These are phyloP conservation scores for Collybia nuda DNA, from an alignment of 768 basidiomycete genomes.

Conservation along the genomic window DNA sequence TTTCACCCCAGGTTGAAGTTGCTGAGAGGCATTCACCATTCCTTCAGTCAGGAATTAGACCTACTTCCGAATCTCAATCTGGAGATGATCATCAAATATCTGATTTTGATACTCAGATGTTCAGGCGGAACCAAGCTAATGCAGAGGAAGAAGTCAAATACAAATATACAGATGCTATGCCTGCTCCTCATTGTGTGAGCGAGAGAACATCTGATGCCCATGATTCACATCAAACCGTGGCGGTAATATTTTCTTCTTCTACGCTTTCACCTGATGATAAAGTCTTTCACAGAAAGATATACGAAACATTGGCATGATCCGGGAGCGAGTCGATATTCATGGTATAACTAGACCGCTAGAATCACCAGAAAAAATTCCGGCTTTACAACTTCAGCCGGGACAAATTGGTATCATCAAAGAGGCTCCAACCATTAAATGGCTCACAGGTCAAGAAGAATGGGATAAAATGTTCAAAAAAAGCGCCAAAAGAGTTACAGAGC, in stretches of 20 bases:
- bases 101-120: conserved; percentile 23
- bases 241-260: not conserved
- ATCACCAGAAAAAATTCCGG: conserved; percentile 48
- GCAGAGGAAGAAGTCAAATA: conserved; percentile 25
- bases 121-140: conserved; percentile 25
- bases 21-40: not conserved
- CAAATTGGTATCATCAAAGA: conserved; percentile 78
- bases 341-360: conserved; percentile 69
- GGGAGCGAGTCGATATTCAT: conserved; percentile 68
- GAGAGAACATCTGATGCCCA: not conserved
- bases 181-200: conserved; percentile 5
- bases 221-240: not conserved
- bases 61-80: conserved; percentile 5
- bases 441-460: conserved; percentile 60
- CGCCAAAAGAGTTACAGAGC: conserved; percentile 40
- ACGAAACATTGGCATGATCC: conserved; percentile 48
- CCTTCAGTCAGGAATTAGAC: conserved; percentile 3
- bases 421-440: conserved; percentile 65
- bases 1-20: conserved; percentile 18
- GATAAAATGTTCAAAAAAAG: conserved; percentile 47
- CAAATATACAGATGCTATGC: conserved; percentile 17
- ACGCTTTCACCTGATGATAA: not conserved
- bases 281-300: conserved; percentile 13
- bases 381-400: conserved; percentile 48
- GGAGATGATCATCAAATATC: not conserved